Evolutionary conservation across 768 basidiomycete genomes (phyloP), one percentile per base, ranked within the genome.

Genomic region (Phylloporus scabripes): DNA sequence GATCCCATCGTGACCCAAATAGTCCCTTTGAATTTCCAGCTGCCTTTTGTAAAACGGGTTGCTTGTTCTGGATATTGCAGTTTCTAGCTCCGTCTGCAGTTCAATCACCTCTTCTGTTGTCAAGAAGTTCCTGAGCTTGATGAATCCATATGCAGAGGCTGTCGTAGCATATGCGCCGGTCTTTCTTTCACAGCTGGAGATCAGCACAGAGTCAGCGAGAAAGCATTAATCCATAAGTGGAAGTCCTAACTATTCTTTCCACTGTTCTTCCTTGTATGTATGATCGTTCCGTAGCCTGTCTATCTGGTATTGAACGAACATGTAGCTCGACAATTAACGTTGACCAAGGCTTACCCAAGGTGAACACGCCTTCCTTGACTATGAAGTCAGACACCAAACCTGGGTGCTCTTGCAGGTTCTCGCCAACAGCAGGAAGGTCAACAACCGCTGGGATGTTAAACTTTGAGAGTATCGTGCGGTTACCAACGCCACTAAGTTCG

Each of bases 381-480:
- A 26, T 24, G 4, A 41, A 41, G 39, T 41, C 39, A 9, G 7
- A 21, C 20, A 9, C 20, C n/a, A 60, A 15, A 31, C 1, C 23
- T 20, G 53, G 49, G 18, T 58, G 57, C 20, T 58, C 57, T 28
- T 59, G 57, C 33, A 59, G 33, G 34, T 59, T 59, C 48, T 60
- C 54, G 9, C 57, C 57, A 6, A 59, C 57, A 28, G 39, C n/a
- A 3, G 58, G 57, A 24, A 59, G 57, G 12, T 49, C 5, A 5
- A 60, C 42, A n/a, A 56, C 9, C 0, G 34, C 18, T 10, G 37
- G 29, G 23, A 56, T 57, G 37, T 46, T 18, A 7, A 56, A 52
- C 17, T 40, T 15, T 6, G 54, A 49, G 33, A 60, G 58, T 46
- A 59, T 47, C 7, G 17, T 33, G 12, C 38, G 48, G 20, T 48